phyloP scores from a whole-genome alignment of 1,284 basidiomycete genomes.

The Phylloporus gajari region DNA sequence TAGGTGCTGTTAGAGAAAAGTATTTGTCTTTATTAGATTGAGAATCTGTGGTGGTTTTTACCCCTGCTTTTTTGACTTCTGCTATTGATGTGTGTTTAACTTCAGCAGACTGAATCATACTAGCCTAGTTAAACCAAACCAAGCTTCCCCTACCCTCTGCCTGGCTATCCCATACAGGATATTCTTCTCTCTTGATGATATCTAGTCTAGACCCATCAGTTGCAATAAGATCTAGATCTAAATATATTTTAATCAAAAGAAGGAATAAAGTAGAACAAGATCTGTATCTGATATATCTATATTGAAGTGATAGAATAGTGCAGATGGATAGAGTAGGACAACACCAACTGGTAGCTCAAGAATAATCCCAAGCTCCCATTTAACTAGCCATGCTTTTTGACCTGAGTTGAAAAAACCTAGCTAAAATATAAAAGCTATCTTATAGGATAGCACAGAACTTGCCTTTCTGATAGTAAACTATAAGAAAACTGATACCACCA shows the following conservation, averaged over 20 bases:
- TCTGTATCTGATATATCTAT: background rate
- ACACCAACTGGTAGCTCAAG: background rate
- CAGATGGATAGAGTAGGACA: background rate
- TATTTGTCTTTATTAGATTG: no score
- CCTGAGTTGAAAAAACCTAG: background rate
- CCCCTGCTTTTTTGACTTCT: no score
- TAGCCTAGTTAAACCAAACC: no score
- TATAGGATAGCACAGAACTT: background rate
- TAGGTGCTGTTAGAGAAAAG: no score
- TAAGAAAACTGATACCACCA: background rate
- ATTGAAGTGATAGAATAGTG: background rate
- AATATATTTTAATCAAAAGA: background rate
- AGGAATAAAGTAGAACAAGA: no score
- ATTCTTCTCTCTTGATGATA: background rate
- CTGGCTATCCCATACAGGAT: background rate
- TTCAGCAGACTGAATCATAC: no score
- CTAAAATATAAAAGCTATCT: background rate
- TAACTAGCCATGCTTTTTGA: background rate
- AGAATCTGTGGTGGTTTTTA: no score
- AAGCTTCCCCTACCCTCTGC: background rate
- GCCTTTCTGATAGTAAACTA: background rate
- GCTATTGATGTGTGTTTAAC: no score
- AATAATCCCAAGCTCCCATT: background rate
- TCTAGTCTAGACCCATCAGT: background rate
- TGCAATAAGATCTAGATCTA: background rate